Evolutionary conservation across 2,329 filamentous ascomycete genomes (phyloP), one percentile per base, ranked within the genome.

Genomic region (Chrysoporthe austroafricana): DNA sequence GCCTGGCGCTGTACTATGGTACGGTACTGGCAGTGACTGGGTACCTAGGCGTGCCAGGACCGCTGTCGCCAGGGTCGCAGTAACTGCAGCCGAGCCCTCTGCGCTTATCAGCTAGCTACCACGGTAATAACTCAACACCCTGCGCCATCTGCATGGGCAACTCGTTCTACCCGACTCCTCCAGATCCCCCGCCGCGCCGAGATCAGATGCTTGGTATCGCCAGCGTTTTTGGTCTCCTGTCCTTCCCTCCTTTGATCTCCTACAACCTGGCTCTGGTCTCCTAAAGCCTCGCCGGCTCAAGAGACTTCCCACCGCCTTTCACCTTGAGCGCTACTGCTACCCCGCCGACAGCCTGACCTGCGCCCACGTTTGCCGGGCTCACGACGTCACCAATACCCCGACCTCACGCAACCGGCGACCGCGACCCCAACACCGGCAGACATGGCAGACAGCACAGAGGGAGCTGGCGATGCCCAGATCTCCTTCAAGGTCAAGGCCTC

Each of bases 401-500:
- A 39, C 5, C 14, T 16, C 32, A 26, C 50, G 34, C 21, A 34
- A 21, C 26, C 26, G 26, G 26, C 26, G 44, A 50, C 50, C 9
- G 46, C n/a, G 6, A 26, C 16, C 44, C 50, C 60, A 39, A 48
- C 48, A 62, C 71, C 76, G 74, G 59, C 70, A 63, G 44, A 34
- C 73, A 92, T 92, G 90, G 86, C 90, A 77, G 90, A 92, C 79
- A 87, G 86, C 76, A 78, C 82, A 73, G 84, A 86, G 69, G 78
- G 84, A 72, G 77, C 82, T 75, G 85, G 88, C 74, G 92, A 94
- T 76, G 82, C 90, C 75, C 90, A 94, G 75, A 83, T 99, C 82
- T 97, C 92, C 79, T 98, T 99, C 88, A 96, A 94, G 82, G 90
- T 99, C 81, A 99, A 98, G 84, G 92, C 93, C n/a, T 94, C 93